Conservation (phyloP, 495 filamentous ascomycete species). For the Penicillium soppii region DNA sequence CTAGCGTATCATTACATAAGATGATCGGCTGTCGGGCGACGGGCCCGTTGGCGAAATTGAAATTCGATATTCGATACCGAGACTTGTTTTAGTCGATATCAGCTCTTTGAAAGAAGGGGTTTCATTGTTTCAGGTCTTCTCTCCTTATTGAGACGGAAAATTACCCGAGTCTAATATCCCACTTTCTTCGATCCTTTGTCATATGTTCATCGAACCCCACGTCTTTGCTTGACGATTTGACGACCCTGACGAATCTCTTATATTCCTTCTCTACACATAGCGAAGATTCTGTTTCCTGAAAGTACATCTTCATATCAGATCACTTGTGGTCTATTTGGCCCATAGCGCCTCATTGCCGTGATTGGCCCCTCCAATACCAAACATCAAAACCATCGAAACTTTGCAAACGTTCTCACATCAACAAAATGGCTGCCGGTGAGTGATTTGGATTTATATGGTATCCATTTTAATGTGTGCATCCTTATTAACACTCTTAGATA, state of each 20-base stretch:
- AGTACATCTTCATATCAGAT: slow-evolving; percentile 5
- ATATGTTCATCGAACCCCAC: slow-evolving; percentile 16
- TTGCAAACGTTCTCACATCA: neutral
- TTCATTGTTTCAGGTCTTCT: neutral
- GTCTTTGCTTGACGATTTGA: slow-evolving; percentile 41
- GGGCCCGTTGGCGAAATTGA: slow-evolving; percentile 12
- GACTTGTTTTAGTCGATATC: no score
- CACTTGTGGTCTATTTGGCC: neutral
- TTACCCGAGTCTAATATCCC: neutral
- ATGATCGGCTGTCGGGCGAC: slow-evolving; percentile 9
- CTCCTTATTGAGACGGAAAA: slow-evolving; percentile 3
- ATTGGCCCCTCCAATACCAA: slow-evolving; percentile 6
- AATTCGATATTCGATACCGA: slow-evolving; percentile 12
- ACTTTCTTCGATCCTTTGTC: slow-evolving; percentile 20
- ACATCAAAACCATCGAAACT: slow-evolving; percentile 4
- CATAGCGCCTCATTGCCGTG: neutral
- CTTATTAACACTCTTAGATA: slow-evolving; percentile 38
- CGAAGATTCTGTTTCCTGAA: slow-evolving; percentile 13
- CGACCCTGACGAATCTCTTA: slow-evolving; percentile 49
- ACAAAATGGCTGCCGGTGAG: slow-evolving; percentile 11
- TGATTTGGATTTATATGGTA: neutral
- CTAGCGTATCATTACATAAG: slow-evolving; percentile 13
- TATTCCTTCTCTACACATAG: slow-evolving; percentile 31
- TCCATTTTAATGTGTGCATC: neutral
- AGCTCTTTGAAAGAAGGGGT: neutral